These are phyloP conservation scores for Papiliotrema flavescens DNA, from an alignment of 1,284 basidiomycete species.

Conservation along the genomic window DNA sequence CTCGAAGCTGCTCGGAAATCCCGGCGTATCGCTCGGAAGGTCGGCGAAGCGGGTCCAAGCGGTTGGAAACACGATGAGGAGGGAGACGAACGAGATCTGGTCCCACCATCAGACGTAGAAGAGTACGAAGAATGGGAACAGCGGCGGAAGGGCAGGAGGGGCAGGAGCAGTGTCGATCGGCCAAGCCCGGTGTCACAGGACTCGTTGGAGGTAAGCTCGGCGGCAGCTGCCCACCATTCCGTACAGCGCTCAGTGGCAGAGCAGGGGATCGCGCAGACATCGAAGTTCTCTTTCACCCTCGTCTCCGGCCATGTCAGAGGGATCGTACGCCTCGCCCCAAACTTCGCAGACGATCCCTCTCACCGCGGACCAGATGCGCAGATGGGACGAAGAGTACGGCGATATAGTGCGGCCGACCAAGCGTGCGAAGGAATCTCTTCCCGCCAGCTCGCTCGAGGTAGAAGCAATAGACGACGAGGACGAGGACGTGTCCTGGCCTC, in stretches of 20 bases:
- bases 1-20: background rate
- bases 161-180: background rate
- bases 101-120: constrained; percentile 41
- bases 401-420: background rate
- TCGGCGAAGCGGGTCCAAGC: constrained; percentile 1
- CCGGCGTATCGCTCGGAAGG: constrained; percentile 1
- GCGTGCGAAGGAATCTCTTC: background rate
- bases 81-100: constrained; percentile 22
- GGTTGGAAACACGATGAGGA: constrained; percentile 2
- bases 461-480: background rate
- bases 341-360: background rate
- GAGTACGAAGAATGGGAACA: constrained; percentile 40
- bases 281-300: background rate
- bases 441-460: background rate
- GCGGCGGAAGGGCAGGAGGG: constrained; percentile 5
- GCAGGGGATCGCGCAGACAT: too few species aligned
- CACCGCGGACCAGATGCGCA: too few species aligned
- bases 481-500: background rate
- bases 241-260: too few species aligned
- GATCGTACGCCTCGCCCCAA: background rate
- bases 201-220: too few species aligned
- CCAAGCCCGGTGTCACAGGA: too few species aligned
- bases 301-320: background rate
- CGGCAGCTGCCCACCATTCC: too few species aligned
- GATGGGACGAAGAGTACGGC: background rate